Conservation (phyloP, 495 filamentous ascomycete species). For the Eremomyces bilateralis region DNA sequence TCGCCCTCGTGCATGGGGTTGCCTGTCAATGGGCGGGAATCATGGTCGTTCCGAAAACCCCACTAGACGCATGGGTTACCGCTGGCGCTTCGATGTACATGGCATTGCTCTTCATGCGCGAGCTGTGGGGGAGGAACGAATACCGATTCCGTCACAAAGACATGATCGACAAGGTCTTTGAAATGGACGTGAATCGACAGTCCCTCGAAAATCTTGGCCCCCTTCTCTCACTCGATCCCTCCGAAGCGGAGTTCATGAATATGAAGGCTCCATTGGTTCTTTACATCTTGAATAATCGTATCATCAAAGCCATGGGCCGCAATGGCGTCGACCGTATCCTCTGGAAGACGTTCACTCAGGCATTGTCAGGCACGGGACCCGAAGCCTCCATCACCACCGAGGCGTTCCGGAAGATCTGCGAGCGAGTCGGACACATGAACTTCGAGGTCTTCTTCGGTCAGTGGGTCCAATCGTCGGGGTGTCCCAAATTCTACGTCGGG, state of each 20-base stretch:
- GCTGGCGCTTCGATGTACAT: slow-evolving; percentile 84
- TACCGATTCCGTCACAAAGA: slow-evolving; percentile 80
- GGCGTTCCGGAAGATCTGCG: slow-evolving; percentile 57
- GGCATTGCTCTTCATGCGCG: slow-evolving; percentile 74
- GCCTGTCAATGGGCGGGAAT: slow-evolving; percentile 91
- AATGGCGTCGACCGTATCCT: slow-evolving; percentile 71
- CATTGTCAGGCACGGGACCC: slow-evolving; percentile 51
- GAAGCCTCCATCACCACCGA: slow-evolving; percentile 53
- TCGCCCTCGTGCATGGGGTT: slow-evolving; percentile 56
- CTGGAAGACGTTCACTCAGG: slow-evolving; percentile 54
- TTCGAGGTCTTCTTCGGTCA: slow-evolving; percentile 79
- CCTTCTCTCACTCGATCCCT: slow-evolving; percentile 54
- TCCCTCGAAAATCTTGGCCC: slow-evolving; percentile 63
- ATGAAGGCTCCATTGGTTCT: slow-evolving; percentile 83
- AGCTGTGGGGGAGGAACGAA: slow-evolving; percentile 81
- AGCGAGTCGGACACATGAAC: slow-evolving; percentile 67
- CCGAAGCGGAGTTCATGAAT: slow-evolving; percentile 69
- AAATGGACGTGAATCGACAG: slow-evolving; percentile 61
- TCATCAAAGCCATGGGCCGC: slow-evolving; percentile 68
- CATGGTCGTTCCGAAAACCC: slow-evolving; percentile 58
- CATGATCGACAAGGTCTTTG: slow-evolving; percentile 57
- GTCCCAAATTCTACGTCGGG: slow-evolving; percentile 61
- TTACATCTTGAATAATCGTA: slow-evolving; percentile 75
- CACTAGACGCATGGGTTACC: slow-evolving; percentile 75
- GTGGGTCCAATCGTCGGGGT: slow-evolving; percentile 76